Evolutionary conservation across 805 yeast species (phyloP), one percentile per base, ranked within the genome.

Genomic region (Suhomyces kilbournensis): DNA sequence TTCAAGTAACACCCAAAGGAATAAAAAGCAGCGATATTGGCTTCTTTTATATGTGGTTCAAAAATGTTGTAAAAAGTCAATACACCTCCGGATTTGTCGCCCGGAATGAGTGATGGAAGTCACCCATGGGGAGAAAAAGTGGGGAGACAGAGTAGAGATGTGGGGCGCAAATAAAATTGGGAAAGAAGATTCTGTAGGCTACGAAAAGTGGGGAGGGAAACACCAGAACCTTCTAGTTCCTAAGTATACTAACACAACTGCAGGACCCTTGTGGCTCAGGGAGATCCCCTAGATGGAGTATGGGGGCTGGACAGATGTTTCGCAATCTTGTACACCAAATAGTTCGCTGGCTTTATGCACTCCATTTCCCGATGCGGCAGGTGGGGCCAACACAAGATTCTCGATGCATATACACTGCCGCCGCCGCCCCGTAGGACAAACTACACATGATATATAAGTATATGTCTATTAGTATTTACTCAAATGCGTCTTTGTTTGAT

Each of bases 101-200:
- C 48, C 48, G 48, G 48, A 46, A 28, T 8, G 20, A 38, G 26
- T 34, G 42, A 17, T 46, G 43, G 42, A 46, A 30, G 48, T 46
- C 48, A 46, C 48, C 48, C 43, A 38, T 46, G 48, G 48, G 35
- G 38, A 19, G 40, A 32, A n/a, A 38, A 46, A 46, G 48, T 46
- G 48, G 48, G 48, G 48, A 46, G 48, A 46, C 26, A 17, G 45
- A 40, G 42, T 15, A 17, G 44, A n/a, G 45, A 15, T 22, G 45
- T 42, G 45, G 26, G 45, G 45, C n/a, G 30, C 8, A 9, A 42
- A n/a, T 32, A 7, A 32, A 32, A 32, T n/a, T n/a, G 8, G 35
- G 17, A 6, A n/a, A 32, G 9, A 17, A n/a, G 35, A 32, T 9
- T 8, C 17, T n/a, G 17, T 7, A n/a, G 32, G 35, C 17, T 32